These are phyloP conservation scores for Aureobasidium sp. DNA, from an alignment of 2,329 filamentous ascomycete species.

Conservation along the genomic window DNA sequence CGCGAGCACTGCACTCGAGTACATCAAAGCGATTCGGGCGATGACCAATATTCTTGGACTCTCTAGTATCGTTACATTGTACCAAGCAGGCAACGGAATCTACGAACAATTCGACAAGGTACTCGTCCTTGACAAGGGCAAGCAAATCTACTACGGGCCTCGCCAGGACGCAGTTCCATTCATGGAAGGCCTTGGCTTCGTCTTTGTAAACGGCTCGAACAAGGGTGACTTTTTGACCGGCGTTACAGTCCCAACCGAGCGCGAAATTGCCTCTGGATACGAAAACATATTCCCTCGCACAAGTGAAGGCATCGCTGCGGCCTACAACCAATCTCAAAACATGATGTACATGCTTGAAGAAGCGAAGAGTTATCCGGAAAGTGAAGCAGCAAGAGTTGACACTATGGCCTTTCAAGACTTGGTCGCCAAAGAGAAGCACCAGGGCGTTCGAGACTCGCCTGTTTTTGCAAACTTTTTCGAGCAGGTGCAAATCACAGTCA, in stretches of 20 bases:
- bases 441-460: not conserved
- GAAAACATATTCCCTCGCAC: constrained; percentile 39
- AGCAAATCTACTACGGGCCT: constrained; percentile 68
- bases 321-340: constrained; percentile 22
- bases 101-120: constrained; percentile 67
- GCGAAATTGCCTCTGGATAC: constrained; percentile 35
- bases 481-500: not conserved
- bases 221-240: constrained; percentile 72
- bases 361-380: constrained; percentile 22
- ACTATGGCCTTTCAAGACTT: not conserved
- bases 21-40: constrained; percentile 37
- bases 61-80: constrained; percentile 76
- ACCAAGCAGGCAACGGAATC: constrained; percentile 68
- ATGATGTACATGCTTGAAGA: constrained; percentile 35
- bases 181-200: constrained; percentile 68
- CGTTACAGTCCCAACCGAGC: constrained; percentile 47
- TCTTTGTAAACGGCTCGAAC: constrained; percentile 65
- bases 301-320: constrained; percentile 42
- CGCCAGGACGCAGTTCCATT: constrained; percentile 57
- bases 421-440: not conserved
- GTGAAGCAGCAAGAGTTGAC: not conserved
- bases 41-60: constrained; percentile 78
- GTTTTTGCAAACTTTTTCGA: not conserved
- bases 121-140: constrained; percentile 67
- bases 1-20: constrained; percentile 41